Base-by-base conservation (phyloP, 2,329 filamentous ascomycete genomes). In the Aphanoascus verrucosus region DNA sequence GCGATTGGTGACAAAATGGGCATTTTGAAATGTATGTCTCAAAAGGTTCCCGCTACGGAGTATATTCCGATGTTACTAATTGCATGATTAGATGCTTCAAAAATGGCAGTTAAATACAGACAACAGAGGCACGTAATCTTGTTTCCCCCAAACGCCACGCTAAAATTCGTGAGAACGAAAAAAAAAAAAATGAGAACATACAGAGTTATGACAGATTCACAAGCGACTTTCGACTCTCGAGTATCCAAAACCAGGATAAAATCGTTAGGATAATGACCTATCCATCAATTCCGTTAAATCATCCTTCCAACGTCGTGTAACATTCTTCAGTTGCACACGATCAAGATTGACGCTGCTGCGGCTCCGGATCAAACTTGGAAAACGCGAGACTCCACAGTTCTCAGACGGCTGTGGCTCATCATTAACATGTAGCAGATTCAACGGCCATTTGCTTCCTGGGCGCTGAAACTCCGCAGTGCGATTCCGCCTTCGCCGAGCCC, bases 391-490 rank as follows among this genome's bases (percentile, higher is more conserved):
- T 14, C 15, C 38, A 19, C 37, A 44, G 8, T 35, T 35, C 3
- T 11, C 15, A 9, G 8, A 19, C 19, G 28, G 34, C 12, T 38
- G 42, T 3, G 12, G 50, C 11, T 45, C 34, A 42, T 45, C 37
- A 19, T 46, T 19, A 40, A 15, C 42, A 47, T 40, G 38, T n/a
- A 41, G 3, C 3, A 47, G 43, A n/a, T 12, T 28, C 19, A n/a
- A 23, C 2, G 49, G 49, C 38, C 38, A 20, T 23, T 47, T 37
- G 31, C 8, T 43, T n/a, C 4, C 9, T 32, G 61, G 34, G 56
- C 57, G 44, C 55, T 59, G n/a, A 53, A 14, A 42, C 54, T 55
- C 41, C n/a, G 48, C 5, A 9, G 57, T 61, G 19, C 49, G 44
- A 23, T 37, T 54, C 51, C 56, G 41, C 41, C 17, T 46, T 34